Percentiles rank a stretch among this genome's conserved stretches.
These are phyloP conservation scores for Sporothrix inflata DNA, from an alignment of 2,329 filamentous ascomycete species.

Conservation along the genomic window DNA sequence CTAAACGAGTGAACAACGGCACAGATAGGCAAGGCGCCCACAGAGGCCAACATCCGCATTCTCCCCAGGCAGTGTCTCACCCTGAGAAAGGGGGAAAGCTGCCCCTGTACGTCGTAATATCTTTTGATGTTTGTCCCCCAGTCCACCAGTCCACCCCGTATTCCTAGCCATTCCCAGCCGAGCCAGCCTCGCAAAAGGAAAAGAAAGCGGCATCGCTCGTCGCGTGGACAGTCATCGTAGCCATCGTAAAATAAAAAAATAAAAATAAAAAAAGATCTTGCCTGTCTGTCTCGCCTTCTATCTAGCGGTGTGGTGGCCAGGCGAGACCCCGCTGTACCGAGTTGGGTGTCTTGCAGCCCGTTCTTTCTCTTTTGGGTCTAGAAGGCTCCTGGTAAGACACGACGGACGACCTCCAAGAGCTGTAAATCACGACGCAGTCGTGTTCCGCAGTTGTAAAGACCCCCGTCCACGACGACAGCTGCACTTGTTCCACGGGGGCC, in stretches of 20 bases:
- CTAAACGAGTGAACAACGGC: too few relatives aligned
- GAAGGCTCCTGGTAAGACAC: background rate
- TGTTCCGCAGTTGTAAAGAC: background rate
- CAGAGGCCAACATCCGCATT: background rate
- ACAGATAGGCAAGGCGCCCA: background rate
- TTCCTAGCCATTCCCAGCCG: background rate
- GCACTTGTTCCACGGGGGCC: slow-evolving; percentile 1
- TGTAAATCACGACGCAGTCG: background rate
- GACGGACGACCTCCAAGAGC: background rate
- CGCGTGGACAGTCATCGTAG: background rate
- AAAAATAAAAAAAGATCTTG: too few relatives aligned
- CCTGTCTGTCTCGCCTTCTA: background rate
- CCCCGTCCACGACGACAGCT: background rate
- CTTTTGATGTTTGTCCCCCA: background rate
- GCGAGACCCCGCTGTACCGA: slow-evolving; percentile 13
- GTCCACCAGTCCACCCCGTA: background rate
- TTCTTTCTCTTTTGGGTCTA: slow-evolving; percentile 10
- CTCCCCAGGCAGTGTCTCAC: background rate
- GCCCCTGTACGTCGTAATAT: background rate
- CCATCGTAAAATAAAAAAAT: background rate
- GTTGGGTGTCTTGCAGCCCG: slow-evolving; percentile 14
- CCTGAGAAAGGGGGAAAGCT: background rate
- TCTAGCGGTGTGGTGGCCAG: slow-evolving; percentile 13
- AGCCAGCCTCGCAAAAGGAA: background rate
- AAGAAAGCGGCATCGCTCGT: background rate